Evolutionary conservation across 2,329 filamentous ascomycete species (phyloP).

Genomic region (Fragosphaeria purpurea): DNA sequence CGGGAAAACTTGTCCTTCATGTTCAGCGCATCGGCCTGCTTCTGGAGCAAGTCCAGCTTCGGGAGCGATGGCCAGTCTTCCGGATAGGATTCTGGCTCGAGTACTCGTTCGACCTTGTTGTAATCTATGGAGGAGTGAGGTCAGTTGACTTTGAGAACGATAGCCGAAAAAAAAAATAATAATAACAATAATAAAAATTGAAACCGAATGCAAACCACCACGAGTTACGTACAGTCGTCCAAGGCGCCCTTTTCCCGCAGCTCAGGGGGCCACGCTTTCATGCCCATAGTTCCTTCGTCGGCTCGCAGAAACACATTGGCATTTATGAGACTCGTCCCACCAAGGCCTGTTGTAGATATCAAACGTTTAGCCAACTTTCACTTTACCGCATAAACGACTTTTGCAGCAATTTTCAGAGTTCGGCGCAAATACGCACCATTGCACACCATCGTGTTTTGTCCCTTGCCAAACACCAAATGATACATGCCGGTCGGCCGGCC

Average conservation of each 20-base stretch:
- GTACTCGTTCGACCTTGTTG: slow-evolving; percentile 40
- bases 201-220: too few relatives aligned
- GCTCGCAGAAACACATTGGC: slow-evolving; percentile 57
- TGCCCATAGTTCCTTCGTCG: slow-evolving; percentile 41
- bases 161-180: background rate
- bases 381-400: too few relatives aligned
- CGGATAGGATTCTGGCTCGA: slow-evolving; percentile 51
- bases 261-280: slow-evolving; percentile 50
- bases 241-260: slow-evolving; percentile 35
- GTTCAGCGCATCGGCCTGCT: slow-evolving; percentile 44
- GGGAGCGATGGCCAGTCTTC: slow-evolving; percentile 44
- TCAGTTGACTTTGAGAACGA: background rate
- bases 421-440: slow-evolving; percentile 28
- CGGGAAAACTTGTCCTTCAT: slow-evolving; percentile 43
- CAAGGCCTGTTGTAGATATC: slow-evolving; percentile 38
- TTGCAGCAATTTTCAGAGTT: background rate
- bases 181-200: background rate
- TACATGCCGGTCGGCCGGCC: slow-evolving; percentile 53
- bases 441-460: slow-evolving; percentile 51
- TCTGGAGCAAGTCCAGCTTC: slow-evolving; percentile 48
- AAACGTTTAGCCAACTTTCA: background rate
- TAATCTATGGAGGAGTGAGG: slow-evolving; percentile 37
- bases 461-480: slow-evolving; percentile 52
- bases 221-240: slow-evolving; percentile 35
- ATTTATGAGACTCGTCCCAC: slow-evolving; percentile 56